These are phyloP conservation scores for Rhipidocladum racemiflorum DNA, from an alignment of 176 grass and related monocot genomes.

Conservation along the genomic window DNA sequence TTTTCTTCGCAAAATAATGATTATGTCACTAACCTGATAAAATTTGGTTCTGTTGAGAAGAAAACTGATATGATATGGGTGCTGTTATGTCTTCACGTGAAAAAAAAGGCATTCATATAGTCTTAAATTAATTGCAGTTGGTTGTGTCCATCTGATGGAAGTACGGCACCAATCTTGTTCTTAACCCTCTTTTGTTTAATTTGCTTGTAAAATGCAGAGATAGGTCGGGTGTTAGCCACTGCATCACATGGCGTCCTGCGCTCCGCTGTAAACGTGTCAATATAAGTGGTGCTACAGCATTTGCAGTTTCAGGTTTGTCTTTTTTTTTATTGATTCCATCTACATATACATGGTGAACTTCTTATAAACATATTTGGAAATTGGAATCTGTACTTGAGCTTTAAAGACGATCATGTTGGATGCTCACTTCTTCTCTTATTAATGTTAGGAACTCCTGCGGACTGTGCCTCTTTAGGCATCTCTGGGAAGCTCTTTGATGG, in stretches of 20 bases:
- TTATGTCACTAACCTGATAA: not conserved
- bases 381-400: not conserved
- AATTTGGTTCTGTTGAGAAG: not conserved
- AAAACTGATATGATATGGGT: not conserved
- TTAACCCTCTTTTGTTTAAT: not conserved
- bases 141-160: not conserved
- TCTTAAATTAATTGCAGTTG: not conserved
- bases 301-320: constrained; percentile 78
- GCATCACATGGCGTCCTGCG: constrained; percentile 66
- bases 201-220: constrained; percentile 52
- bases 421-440: constrained; percentile 11
- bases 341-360: not conserved
- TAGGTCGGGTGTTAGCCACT: constrained; percentile 77
- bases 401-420: not conserved
- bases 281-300: constrained; percentile 77
- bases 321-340: constrained; percentile 5
- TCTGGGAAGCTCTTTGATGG: constrained; percentile 92
- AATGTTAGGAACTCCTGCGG: constrained; percentile 78
- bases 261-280: constrained; percentile 61
- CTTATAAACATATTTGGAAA: not conserved
- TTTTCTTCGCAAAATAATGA: not conserved
- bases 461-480: constrained; percentile 89
- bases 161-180: not conserved
- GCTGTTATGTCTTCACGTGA: not conserved
- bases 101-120: not conserved